Base-by-base conservation (phyloP, 345 rosid genomes). In the Dimocarpus longan region DNA sequence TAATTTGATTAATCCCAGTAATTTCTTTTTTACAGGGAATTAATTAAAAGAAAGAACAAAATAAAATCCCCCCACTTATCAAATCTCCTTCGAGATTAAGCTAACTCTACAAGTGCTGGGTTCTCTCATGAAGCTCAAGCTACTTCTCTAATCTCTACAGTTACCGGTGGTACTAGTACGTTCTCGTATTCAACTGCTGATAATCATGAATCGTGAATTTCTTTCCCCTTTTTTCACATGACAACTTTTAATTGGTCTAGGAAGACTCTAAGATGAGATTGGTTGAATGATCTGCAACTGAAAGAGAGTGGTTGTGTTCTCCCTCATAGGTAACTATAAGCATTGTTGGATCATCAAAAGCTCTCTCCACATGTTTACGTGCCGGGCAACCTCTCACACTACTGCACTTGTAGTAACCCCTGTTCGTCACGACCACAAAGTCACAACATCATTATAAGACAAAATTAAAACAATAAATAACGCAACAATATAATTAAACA, bases 401-500 rank as follows among this genome's bases (percentile, higher is more conserved):
- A 65, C 99, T 96, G 70, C 99, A 96, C 92, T 94, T 96, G 84
- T 96, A 96, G 79, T 96, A 96, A 59, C 98, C 98, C 87, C 99
- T 96, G 90, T 68, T 46, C 50, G 1, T 11, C 50, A 46, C 3
- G 11, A 46, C 15, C 15, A 18, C 56, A 50, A 50, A 50, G 18
- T 50, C 19, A 50, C 44, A 42, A 5, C 1, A 42, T 42, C 6
- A 10, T 52, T 52, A 52, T 26, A 71, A 46, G 12, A 46, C 52
- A 46, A 44, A 44, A n/a, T 62, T 60, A 43, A n/a, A 18, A 13
- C 19, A 39, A 15, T 16, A 37, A 19, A 21, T 10, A 52, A 10
- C 13, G 8, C 11, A n/a, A 6, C 8, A 16, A 26, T 1, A 10
- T 11, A 56, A 18, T 6, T 7, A 19, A 54, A 19, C 18, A 32